A percentile compares a stretch with the other conserved stretches of the same genome.
phyloP scores from a whole-genome alignment of 495 filamentous ascomycete species.

The Staphylotrichum longicolle region DNA sequence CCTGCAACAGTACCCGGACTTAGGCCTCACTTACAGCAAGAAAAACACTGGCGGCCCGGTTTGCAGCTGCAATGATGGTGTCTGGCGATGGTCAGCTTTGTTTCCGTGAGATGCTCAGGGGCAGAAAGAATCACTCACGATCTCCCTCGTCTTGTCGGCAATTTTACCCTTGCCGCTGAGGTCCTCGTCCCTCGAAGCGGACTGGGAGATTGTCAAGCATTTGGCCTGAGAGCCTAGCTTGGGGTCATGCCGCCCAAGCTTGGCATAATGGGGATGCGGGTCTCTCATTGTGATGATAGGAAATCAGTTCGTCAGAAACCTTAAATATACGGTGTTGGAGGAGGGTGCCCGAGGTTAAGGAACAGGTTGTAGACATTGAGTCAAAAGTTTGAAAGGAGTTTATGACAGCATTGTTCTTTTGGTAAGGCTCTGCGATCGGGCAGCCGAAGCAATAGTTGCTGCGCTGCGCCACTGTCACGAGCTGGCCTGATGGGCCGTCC shows the following conservation, averaged over 20 bases:
- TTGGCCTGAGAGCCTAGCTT: neutral
- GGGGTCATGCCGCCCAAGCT: neutral
- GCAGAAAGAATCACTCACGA: neutral
- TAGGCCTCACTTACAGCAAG: neutral
- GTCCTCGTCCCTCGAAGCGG: neutral
- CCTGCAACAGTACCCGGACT: neutral
- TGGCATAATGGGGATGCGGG: no score
- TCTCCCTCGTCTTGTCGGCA: neutral
- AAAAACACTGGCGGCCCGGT: neutral
- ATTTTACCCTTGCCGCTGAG: neutral
- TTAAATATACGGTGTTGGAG: no score
- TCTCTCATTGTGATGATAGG: no score
- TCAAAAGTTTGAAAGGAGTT: no score
- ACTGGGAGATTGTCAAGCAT: neutral
- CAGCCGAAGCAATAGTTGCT: no score
- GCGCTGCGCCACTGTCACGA: no score
- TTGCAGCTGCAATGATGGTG: neutral
- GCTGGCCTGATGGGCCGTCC: no score
- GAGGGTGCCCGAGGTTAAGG: no score
- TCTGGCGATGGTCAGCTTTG: neutral
- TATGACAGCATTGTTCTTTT: no score
- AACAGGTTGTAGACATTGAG: no score
- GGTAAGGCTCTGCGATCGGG: no score
- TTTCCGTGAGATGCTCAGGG: neutral
- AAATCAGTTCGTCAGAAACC: no score